Evolutionary conservation across 768 basidiomycete species (phyloP).

Genomic region (Russula sp.): DNA sequence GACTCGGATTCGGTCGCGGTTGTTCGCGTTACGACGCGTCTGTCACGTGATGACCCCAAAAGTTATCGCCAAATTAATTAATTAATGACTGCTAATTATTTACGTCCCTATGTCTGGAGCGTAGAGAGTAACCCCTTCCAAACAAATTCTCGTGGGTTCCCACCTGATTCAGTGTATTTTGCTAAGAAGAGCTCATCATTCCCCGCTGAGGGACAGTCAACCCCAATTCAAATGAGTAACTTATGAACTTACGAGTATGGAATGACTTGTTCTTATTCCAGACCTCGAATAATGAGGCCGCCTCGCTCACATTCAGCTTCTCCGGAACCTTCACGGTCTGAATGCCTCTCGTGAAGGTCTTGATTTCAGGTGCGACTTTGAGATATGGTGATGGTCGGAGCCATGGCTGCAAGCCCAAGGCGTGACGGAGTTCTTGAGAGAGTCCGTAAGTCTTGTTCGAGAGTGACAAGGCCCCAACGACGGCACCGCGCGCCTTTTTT

Average conservation of each 20-base stretch:
- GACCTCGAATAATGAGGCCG: constrained; percentile 64
- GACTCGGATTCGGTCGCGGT: background rate
- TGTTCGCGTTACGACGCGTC: constrained; percentile 14
- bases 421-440: constrained; percentile 57
- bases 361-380: constrained; percentile 42
- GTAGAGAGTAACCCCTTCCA: constrained; percentile 29
- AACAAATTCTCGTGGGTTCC: constrained; percentile 76
- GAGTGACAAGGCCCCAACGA: constrained; percentile 62
- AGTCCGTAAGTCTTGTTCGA: constrained; percentile 52
- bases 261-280: constrained; percentile 61
- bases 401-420: constrained; percentile 42
- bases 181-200: constrained; percentile 70
- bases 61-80: background rate
- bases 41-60: constrained; percentile 8
- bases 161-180: constrained; percentile 70
- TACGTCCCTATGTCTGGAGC: constrained; percentile 22
- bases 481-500: constrained; percentile 54
- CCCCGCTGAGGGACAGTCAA: constrained; percentile 25
- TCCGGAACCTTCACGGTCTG: constrained; percentile 47
- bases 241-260: constrained; percentile 37
- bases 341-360: constrained; percentile 49
- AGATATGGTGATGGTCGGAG: constrained; percentile 47
- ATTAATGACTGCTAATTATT: background rate
- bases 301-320: constrained; percentile 56
- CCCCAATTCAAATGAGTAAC: background rate